Evolutionary conservation across 2,329 filamentous ascomycete species (phyloP), one percentile per base, ranked within the genome.

Genomic region (Colletotrichum viniferum): DNA sequence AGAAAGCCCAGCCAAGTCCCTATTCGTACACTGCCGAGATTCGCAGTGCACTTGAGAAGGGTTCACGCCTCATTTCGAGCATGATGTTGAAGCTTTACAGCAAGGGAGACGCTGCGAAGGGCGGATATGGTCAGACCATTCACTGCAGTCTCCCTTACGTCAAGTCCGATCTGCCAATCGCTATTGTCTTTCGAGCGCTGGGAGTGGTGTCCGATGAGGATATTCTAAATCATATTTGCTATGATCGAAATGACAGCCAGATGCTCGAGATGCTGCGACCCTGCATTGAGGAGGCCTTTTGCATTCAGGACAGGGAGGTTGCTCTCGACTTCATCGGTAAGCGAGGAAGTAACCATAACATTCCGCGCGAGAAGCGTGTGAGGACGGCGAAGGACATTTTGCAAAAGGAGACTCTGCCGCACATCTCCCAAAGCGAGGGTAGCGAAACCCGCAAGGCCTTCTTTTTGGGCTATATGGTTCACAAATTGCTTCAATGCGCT

Each of bases 401-500:
- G 84, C 96, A 98, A 84, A 98, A 98, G 87, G 97, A 99, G 84
- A 94, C 98, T 78, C 87, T 99, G 62, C 97, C 97, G 28, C 97
- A 99, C 82, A 98, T 99, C 77, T 98, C 96, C 1, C 97, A 99
- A 83, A 93, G 91, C 76, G 96, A 98, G 84, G 97, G 97, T 32
- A 97, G 95, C 79, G 96, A 98, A 84, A 98, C 96, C 2, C 90
- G 95, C 74, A 99, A 99, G 84, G 97, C 97, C 4, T 99, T 98
- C 86, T 99, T 98, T 90, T 88, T 99, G 64, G 97, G 97, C 26
- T 99, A 99, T 86, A 99, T 99, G 96, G 95, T 98, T 62, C 96
- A 99, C 85, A 94, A 97, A 83, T 90, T 99, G 80, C 89, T 98
- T 28, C 96, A 98, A 84, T 98, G 96, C 83, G 95, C 96, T 70